A percentile compares a stretch with the other conserved stretches of the same genome.
phyloP scores from a whole-genome alignment of 176 grass and related monocot species.

The Raddia guianensis region DNA sequence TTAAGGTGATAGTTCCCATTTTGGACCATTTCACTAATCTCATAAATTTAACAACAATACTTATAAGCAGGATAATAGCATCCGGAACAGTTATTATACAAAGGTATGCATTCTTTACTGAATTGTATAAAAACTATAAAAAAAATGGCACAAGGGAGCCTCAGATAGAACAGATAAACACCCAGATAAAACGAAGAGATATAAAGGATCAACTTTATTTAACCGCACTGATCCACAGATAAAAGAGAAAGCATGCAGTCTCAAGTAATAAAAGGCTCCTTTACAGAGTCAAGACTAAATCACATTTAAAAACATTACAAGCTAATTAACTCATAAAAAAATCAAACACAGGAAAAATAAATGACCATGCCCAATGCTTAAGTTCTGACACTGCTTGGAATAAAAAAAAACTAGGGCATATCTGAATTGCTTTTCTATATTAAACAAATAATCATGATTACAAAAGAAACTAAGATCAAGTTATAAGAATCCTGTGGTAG shows the following conservation, averaged over 20 bases:
- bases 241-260: slow-evolving; percentile 1
- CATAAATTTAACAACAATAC: slow-evolving; percentile 18
- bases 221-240: neutral
- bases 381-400: neutral
- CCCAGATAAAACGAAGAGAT: neutral
- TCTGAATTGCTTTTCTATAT: neutral
- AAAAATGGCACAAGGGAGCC: neutral
- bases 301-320: neutral
- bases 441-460: neutral
- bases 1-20: neutral
- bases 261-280: neutral
- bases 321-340: neutral
- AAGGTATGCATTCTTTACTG: neutral
- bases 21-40: neutral
- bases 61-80: neutral
- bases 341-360: neutral
- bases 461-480: neutral
- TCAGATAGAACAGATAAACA: neutral
- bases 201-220: neutral
- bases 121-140: slow-evolving; percentile 6
- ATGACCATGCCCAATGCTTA: neutral
- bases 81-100: neutral
- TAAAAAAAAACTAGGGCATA: too few species aligned
- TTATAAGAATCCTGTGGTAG: neutral
- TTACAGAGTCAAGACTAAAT: neutral